Conservation (phyloP, 1,284 basidiomycete species). For the Pyrrhoderma lamaoense region DNA sequence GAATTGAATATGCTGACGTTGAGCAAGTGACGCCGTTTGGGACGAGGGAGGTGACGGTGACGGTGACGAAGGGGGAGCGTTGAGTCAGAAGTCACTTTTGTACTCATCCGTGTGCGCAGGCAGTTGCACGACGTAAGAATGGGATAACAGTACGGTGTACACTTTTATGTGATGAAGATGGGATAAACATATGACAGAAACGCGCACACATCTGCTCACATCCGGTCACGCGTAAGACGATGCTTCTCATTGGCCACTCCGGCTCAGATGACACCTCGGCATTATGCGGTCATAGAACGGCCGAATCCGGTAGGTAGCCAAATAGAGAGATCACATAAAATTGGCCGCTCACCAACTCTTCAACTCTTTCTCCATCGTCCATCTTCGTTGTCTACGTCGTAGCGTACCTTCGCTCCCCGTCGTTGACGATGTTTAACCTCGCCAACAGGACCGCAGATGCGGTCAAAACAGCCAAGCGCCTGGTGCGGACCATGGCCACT, state of each 20-base stretch:
- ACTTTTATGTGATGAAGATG: too few species aligned
- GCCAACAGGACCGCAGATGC: slow-evolving; percentile 52
- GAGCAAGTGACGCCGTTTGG: too few species aligned
- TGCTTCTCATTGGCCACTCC: slow-evolving; percentile 1
- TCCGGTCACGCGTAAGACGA: background rate
- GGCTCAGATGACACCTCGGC: too few species aligned
- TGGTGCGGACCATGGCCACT: slow-evolving; percentile 73
- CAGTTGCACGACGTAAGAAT: too few species aligned
- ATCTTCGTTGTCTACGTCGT: slow-evolving; percentile 16
- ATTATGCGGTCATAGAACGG: slow-evolving; percentile 5
- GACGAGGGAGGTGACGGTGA: too few species aligned
- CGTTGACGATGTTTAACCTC: slow-evolving; percentile 60
- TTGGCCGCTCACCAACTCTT: background rate
- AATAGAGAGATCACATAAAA: background rate
- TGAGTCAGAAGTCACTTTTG: too few species aligned
- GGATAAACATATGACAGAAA: background rate
- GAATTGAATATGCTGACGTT: too few species aligned
- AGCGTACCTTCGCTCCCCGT: slow-evolving; percentile 27
- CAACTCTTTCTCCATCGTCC: slow-evolving; percentile 3
- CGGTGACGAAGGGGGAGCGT: too few species aligned
- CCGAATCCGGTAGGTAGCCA: slow-evolving; percentile 5
- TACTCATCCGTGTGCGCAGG: too few species aligned
- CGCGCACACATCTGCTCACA: background rate
- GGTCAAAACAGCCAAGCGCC: slow-evolving; percentile 49
- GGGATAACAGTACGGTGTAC: too few species aligned